Percentiles rank a stretch among this genome's conserved stretches.
These are phyloP conservation scores for Blastobotrys indianensis DNA, from an alignment of 1,139 yeast genomes.

Conservation along the genomic window DNA sequence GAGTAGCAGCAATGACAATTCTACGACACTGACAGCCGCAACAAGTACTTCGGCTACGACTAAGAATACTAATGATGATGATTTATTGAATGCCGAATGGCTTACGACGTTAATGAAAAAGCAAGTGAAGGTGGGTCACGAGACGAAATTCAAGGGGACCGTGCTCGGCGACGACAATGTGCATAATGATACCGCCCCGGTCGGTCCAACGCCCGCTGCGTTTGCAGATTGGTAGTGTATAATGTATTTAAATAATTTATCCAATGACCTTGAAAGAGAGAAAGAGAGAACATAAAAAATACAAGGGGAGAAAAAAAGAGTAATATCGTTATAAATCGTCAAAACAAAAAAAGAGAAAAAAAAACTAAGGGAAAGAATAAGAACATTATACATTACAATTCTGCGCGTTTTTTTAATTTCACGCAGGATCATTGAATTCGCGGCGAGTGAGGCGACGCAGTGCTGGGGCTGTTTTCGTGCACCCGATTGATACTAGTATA, in stretches of 20 bases:
- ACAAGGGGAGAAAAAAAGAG: background rate
- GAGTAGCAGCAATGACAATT: conserved; percentile 1
- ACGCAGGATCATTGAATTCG: background rate
- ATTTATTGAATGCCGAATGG: conserved; percentile 27
- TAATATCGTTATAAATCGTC: background rate
- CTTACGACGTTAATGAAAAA: conserved; percentile 31
- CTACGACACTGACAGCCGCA: conserved; percentile 4
- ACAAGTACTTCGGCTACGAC: background rate
- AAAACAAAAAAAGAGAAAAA: background rate
- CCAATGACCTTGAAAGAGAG: conserved; percentile 1
- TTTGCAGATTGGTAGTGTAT: background rate
- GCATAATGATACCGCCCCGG: conserved; percentile 22
- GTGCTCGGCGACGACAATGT: conserved; percentile 27
- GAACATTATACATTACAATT: conserved; percentile 4
- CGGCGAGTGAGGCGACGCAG: conserved; percentile 2
- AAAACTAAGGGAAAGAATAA: background rate
- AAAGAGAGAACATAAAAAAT: background rate
- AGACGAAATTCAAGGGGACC: conserved; percentile 33
- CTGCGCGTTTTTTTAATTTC: background rate
- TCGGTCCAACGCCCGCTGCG: conserved; percentile 18
- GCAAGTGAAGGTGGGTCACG: conserved; percentile 34
- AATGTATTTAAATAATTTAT: background rate
- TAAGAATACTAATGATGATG: conserved; percentile 18
- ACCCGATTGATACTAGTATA: conserved; percentile 15
- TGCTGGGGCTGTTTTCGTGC: conserved; percentile 7